phyloP scores from a whole-genome alignment of 2,329 filamentous ascomycete species.

The Talaromyces atroroseus region DNA sequence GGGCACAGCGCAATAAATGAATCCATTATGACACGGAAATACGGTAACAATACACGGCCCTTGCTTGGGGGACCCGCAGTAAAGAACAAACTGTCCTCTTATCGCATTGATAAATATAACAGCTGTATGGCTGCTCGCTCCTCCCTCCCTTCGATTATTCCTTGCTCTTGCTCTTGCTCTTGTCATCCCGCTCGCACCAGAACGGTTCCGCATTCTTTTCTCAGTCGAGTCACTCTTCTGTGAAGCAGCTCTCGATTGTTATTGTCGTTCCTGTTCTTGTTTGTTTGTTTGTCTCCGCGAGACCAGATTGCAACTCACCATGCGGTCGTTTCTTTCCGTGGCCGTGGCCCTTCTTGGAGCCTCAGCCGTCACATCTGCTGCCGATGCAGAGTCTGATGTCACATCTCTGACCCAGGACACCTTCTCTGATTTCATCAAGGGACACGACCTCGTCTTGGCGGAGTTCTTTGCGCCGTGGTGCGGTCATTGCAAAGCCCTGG shows the following conservation, averaged over 20 bases:
- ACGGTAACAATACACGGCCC: neutral
- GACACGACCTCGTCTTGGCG: constrained; percentile 83
- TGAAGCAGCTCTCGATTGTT: constrained; percentile 9
- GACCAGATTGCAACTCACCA: constrained; percentile 17
- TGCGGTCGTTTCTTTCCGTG: constrained; percentile 37
- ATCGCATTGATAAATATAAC: neutral
- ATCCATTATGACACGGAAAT: no score
- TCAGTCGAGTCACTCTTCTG: constrained; percentile 15
- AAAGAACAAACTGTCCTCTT: constrained; percentile 41
- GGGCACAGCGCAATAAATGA: neutral
- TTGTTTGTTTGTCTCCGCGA: constrained; percentile 3
- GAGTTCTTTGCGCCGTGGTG: constrained; percentile 99
- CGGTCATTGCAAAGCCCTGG: constrained; percentile 97
- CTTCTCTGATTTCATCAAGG: constrained; percentile 79
- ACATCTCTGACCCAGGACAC: constrained; percentile 75
- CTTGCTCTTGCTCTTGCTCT: neutral
- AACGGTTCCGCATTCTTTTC: constrained; percentile 10
- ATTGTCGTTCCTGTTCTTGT: neutral
- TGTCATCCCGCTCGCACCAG: neutral
- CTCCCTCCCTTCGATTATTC: constrained; percentile 4
- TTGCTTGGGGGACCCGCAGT: constrained; percentile 10
- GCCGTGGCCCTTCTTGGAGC: constrained; percentile 36
- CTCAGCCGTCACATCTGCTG: constrained; percentile 30
- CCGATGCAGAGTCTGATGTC: constrained; percentile 63
- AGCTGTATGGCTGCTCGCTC: neutral